A percentile compares a stretch with the other conserved stretches of the same genome.
These are phyloP conservation scores for Tuber borchii DNA, from an alignment of 495 filamentous ascomycete species.

Conservation along the genomic window DNA sequence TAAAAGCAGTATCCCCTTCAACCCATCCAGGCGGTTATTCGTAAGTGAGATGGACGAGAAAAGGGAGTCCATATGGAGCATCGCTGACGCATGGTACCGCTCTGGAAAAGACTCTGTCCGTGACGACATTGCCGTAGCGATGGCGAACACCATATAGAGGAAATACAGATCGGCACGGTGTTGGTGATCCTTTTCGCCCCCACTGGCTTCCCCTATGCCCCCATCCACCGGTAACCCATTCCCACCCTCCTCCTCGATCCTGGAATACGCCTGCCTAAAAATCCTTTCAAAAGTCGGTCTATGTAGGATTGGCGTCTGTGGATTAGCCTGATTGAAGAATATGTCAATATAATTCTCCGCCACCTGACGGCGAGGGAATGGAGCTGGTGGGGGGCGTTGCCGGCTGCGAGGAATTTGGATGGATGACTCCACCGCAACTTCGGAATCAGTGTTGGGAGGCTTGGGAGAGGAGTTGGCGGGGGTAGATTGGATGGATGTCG, in stretches of 20 bases:
- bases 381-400: slow-evolving; percentile 25
- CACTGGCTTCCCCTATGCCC: slow-evolving; percentile 6
- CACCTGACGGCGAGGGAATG: slow-evolving; percentile 23
- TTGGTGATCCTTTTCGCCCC: slow-evolving; percentile 27
- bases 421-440: slow-evolving; percentile 24
- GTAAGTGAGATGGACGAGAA: slow-evolving; percentile 32
- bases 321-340: slow-evolving; percentile 40
- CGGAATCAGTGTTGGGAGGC: slow-evolving; percentile 16
- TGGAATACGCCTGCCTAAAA: slow-evolving; percentile 21
- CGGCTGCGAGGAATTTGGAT: slow-evolving; percentile 23
- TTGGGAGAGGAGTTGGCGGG: slow-evolving; percentile 9
- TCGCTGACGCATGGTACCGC: slow-evolving; percentile 38
- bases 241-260: slow-evolving; percentile 26
- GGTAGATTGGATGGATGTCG: slow-evolving; percentile 14
- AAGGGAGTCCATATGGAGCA: slow-evolving; percentile 36
- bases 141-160: slow-evolving; percentile 39
- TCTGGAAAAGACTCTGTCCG: slow-evolving; percentile 29
- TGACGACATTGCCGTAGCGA: slow-evolving; percentile 33
- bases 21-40: slow-evolving; percentile 36
- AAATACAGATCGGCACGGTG: slow-evolving; percentile 39
- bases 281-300: slow-evolving; percentile 26
- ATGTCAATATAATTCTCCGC: slow-evolving; percentile 32
- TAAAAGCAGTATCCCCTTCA: slow-evolving; percentile 49
- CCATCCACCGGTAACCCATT: slow-evolving; percentile 18
- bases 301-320: slow-evolving; percentile 35